phyloP scores from a whole-genome alignment of 1,284 basidiomycete genomes.

The Cutaneotrichosporon cyanovorans region DNA sequence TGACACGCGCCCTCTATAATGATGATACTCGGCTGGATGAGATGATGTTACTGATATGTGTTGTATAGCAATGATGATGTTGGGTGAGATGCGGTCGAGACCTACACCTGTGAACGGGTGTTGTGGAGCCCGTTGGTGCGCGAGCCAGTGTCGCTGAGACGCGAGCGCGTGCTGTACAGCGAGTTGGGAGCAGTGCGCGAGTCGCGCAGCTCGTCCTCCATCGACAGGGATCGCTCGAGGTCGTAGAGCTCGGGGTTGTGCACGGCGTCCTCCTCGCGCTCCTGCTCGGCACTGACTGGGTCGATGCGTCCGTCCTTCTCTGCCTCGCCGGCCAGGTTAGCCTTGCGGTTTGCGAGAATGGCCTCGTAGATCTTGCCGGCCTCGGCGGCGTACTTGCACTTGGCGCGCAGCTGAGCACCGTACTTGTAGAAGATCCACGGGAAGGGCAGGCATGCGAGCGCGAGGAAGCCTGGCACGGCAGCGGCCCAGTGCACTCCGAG shows the following conservation, averaged over 20 bases:
- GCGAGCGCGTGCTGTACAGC: not conserved
- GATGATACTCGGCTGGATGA: no score
- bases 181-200: constrained; percentile 4
- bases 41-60: no score
- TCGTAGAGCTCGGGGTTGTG: constrained; percentile 13
- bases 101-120: no score
- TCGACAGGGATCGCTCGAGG: constrained; percentile 16
- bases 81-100: no score
- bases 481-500: constrained; percentile 62
- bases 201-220: constrained; percentile 15
- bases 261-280: constrained; percentile 4
- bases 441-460: constrained; percentile 54
- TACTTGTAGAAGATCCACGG: constrained; percentile 51
- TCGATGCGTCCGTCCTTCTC: constrained; percentile 7
- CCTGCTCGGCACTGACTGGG: not conserved
- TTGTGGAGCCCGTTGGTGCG: no score
- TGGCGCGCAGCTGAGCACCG: constrained; percentile 55
- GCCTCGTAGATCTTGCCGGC: constrained; percentile 32
- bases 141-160: no score
- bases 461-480: constrained; percentile 57
- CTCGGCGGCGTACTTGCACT: constrained; percentile 48
- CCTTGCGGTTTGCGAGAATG: constrained; percentile 36
- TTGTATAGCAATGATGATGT: no score
- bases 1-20: no score
- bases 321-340: constrained; percentile 9